These are phyloP conservation scores for Telfairia occidentalis DNA, from an alignment of 331 rosid species.

Conservation along the genomic window DNA sequence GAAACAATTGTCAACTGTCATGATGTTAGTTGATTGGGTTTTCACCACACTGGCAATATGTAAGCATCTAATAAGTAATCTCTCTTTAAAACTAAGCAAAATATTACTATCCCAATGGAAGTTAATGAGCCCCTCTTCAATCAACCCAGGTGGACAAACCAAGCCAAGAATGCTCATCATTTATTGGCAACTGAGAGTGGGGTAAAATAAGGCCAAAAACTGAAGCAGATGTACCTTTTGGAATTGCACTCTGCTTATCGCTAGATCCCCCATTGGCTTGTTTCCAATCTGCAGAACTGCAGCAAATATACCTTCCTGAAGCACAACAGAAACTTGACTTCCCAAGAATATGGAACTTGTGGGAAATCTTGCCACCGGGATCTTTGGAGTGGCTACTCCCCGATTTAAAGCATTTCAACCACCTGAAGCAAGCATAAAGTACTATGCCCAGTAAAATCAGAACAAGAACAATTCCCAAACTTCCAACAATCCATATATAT, in stretches of 20 bases:
- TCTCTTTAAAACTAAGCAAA: neutral
- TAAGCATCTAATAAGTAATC: neutral
- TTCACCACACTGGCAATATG: neutral
- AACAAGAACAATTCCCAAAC: conserved; percentile 53
- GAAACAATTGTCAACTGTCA: neutral
- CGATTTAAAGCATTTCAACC: conserved; percentile 43
- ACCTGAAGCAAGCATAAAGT: conserved; percentile 47
- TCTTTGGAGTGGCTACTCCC: conserved; percentile 45
- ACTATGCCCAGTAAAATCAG: conserved; percentile 42
- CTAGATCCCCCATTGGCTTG: conserved; percentile 53
- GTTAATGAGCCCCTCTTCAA: neutral
- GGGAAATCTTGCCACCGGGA: conserved; percentile 40
- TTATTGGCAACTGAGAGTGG: conserved; percentile 6
- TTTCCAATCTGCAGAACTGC: conserved; percentile 52
- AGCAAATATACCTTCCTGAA: conserved; percentile 71
- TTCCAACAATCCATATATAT: conserved; percentile 74
- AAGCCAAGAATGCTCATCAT: conserved; percentile 6
- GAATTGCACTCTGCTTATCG: conserved; percentile 37
- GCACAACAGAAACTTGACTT: conserved; percentile 81
- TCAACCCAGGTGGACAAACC: neutral
- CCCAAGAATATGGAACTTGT: conserved; percentile 74
- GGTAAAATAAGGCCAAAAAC: conserved; percentile 1
- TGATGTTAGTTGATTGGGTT: neutral
- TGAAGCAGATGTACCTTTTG: conserved; percentile 44
- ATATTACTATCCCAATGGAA: neutral